Base-by-base conservation (phyloP, 352 stramenopile genomes). In the Phytophthora fragariaefolia region DNA sequence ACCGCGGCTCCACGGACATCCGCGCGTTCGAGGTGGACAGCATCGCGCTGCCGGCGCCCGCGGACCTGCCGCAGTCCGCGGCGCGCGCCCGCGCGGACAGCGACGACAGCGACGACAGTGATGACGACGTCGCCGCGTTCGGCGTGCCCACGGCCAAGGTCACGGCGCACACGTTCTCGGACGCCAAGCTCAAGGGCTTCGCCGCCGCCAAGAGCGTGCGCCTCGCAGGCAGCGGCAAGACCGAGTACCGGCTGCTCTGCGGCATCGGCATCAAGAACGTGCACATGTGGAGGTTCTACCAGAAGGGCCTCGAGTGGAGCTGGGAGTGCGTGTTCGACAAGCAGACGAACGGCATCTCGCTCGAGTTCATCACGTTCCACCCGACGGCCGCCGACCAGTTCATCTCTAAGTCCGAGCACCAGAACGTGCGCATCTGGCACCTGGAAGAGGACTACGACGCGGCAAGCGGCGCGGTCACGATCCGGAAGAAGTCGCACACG, bases 261-360 rank as follows among this genome's bases (percentile, higher is more conserved):
- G 88, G 88, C 3, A 79, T 96, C 5, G 88, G 88, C 23, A 96
- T 96, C 62, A 96, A 96, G 75, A 96, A 91, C 57, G 66, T 96
- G 20, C 88, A 96, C 54, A 74, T 96, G 47, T 96, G 88, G 88
- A 81, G 87, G 6, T 95, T 95, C 61, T 93, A 82, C 61, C 80
- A 80, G 38, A 69, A 83, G 17, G 9, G 36, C 6, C 23, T 59
- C 1, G 32, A 61, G 54, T 95, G 87, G 87, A 80, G 48, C 1
- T 96, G 86, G 86, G 83, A 96, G 66, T 96, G 88, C 66, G 70
- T 96, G 5, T 95, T 95, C 36, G 88, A 96, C 66, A 92, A 93
- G 55, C 83, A 91, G 58, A 93, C 83, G 24, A 96, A 96, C 58
- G 88, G 88, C 28, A 96, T 93, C 48, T 93, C 82, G 10, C 69